Conservation (phyloP, 768 basidiomycete species). For the Fomitopsis serialis region DNA sequence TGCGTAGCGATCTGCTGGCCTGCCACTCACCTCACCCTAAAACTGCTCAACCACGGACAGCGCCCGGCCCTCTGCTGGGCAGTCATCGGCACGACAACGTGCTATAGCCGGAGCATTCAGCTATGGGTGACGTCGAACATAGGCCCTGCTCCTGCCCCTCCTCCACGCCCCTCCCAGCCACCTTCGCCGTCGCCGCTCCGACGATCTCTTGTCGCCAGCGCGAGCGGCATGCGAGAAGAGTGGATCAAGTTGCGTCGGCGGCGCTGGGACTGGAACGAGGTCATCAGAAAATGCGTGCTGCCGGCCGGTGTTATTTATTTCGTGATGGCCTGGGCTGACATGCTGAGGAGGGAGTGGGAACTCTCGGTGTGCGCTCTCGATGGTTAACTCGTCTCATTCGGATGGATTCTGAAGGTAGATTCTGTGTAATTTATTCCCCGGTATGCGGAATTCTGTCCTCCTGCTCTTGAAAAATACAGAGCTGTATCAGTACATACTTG, state of each 20-base stretch:
- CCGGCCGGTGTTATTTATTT: constrained; percentile 74
- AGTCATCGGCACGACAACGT: constrained; percentile 84
- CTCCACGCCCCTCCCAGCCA: neutral
- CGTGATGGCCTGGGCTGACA: constrained; percentile 69
- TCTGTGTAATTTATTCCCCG: no score
- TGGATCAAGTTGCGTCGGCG: constrained; percentile 38
- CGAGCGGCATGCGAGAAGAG: constrained; percentile 7
- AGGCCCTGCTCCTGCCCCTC: constrained; percentile 15
- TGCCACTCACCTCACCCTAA: constrained; percentile 81
- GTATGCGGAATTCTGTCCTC: no score
- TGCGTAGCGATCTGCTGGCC: constrained; percentile 86
- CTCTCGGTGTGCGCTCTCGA: neutral
- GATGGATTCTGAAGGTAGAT: no score
- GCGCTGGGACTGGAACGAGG: constrained; percentile 78
- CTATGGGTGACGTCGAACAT: constrained; percentile 97
- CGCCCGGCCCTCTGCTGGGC: constrained; percentile 90
- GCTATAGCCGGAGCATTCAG: constrained; percentile 75
- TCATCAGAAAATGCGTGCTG: constrained; percentile 61
- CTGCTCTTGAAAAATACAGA: no score
- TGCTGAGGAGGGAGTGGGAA: constrained; percentile 34
- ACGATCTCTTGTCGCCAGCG: neutral
- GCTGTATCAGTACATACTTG: no score
- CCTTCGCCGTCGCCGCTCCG: neutral
- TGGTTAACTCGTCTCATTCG: neutral
- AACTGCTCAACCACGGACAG: constrained; percentile 58